Conservation (phyloP, 1,284 basidiomycete genomes). For the Microbotryum saponariae region DNA sequence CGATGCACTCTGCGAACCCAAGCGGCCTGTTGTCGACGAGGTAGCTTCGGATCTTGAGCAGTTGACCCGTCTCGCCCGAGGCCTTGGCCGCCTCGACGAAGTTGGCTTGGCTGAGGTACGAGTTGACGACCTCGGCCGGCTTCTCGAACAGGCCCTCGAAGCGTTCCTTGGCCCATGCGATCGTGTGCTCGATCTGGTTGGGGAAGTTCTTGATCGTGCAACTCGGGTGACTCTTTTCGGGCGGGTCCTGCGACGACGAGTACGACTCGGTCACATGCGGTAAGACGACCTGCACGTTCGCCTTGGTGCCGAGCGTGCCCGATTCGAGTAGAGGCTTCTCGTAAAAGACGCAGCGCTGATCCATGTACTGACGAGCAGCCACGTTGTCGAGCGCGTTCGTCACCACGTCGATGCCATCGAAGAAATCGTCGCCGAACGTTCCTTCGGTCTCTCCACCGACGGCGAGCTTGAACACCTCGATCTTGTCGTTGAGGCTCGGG, state of each 20-base stretch:
- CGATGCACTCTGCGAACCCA: constrained; percentile 93
- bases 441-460: constrained; percentile 92
- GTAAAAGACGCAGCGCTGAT: constrained; percentile 95
- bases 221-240: constrained; percentile 94
- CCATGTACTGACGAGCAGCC: constrained; percentile 95
- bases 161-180: constrained; percentile 91
- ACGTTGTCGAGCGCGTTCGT: constrained; percentile 99
- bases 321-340: constrained; percentile 94
- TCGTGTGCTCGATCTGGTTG: constrained; percentile 97
- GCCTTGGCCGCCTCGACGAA: constrained; percentile 77
- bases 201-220: constrained; percentile 99
- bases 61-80: constrained; percentile 76
- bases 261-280: constrained; percentile 97
- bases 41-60: constrained; percentile 82
- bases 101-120: constrained; percentile 94
- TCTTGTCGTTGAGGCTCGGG: constrained; percentile 80
- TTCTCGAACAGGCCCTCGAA: constrained; percentile 93
- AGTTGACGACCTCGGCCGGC: constrained; percentile 88
- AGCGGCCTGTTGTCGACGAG: constrained; percentile 87
- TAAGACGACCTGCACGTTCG: constrained; percentile 93
- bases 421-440: constrained; percentile 84
- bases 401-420: constrained; percentile 78
- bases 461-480: constrained; percentile 81
- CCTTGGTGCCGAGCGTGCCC: constrained; percentile 96
- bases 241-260: constrained; percentile 96